Evolutionary conservation across 345 rosid species (phyloP).

Genomic region (Lumnitzera littorea): DNA sequence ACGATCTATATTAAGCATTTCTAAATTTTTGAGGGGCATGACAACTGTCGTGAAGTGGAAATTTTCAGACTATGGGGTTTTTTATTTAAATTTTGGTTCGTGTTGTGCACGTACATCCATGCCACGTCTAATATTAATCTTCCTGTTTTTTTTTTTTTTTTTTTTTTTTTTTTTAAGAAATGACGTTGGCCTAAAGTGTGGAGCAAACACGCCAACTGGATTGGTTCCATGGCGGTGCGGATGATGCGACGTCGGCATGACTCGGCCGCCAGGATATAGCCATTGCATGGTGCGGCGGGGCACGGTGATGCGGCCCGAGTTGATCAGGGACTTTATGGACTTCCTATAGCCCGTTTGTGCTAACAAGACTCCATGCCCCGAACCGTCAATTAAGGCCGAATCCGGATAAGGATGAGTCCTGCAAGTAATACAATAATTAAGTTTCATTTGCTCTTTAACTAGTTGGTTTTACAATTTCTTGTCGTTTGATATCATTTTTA

Average conservation of each 20-base stretch:
- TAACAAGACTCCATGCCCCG: conserved; percentile 57
- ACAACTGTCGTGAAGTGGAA: too few species aligned
- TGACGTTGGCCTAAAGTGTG: conserved; percentile 83
- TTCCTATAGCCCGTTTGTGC: conserved; percentile 41
- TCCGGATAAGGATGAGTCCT: conserved; percentile 62
- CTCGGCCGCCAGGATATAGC: conserved; percentile 72
- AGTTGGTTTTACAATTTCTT: too few species aligned
- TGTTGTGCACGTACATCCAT: conserved; percentile 28
- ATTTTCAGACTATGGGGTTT: too few species aligned
- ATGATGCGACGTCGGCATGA: conserved; percentile 32
- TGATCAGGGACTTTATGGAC: conserved; percentile 74
- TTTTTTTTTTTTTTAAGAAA: conserved; percentile 47
- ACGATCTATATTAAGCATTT: too few species aligned
- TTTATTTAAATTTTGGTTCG: too few species aligned
- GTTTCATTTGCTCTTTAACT: too few species aligned
- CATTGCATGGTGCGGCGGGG: conserved; percentile 59
- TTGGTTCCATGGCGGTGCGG: conserved; percentile 73
- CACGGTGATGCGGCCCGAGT: conserved; percentile 67
- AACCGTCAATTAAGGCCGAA: conserved; percentile 61
- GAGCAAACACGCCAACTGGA: conserved; percentile 86
- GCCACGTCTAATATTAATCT: conserved; percentile 70
- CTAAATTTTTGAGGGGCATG: too few species aligned
- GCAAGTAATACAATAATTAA: conserved; percentile 11
- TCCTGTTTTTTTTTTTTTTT: conserved; percentile 17
- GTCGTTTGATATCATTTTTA: too few species aligned